These are phyloP conservation scores for Ballota nigra DNA, from an alignment of 257 asterid species.

Conservation along the genomic window DNA sequence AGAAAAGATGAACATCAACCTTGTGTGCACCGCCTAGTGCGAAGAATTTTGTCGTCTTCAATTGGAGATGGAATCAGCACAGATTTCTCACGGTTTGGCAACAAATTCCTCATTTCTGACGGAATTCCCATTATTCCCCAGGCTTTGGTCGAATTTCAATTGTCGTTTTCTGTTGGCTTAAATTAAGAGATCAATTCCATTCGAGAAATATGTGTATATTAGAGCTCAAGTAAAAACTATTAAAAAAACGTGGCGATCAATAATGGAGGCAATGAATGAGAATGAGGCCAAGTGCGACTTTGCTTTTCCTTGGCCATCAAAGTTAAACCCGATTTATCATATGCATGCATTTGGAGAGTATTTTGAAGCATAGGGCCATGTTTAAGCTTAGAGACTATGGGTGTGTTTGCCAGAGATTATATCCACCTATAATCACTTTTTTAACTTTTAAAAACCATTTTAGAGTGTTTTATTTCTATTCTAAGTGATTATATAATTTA, in stretches of 20 bases:
- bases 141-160: not conserved
- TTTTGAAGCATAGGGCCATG: not conserved
- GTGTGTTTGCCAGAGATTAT: too few relatives aligned
- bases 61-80: too few relatives aligned
- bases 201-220: too few relatives aligned
- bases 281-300: slow-evolving; percentile 2
- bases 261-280: not conserved
- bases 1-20: slow-evolving; percentile 21
- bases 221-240: too few relatives aligned
- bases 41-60: slow-evolving; percentile 14
- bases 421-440: too few relatives aligned
- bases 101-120: slow-evolving; percentile 28
- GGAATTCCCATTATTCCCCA: slow-evolving; percentile 30
- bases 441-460: too few relatives aligned
- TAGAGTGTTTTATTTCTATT: too few relatives aligned
- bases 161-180: too few relatives aligned
- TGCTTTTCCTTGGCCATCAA: not conserved
- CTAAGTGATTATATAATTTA: too few relatives aligned
- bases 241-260: too few relatives aligned
- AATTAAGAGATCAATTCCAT: not conserved
- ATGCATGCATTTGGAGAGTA: not conserved
- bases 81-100: too few relatives aligned
- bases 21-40: slow-evolving; percentile 35
- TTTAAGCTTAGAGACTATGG: too few relatives aligned
- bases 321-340: not conserved